Base-by-base conservation (phyloP, 2,329 filamentous ascomycete species). In the Neofusicoccum ribis region DNA sequence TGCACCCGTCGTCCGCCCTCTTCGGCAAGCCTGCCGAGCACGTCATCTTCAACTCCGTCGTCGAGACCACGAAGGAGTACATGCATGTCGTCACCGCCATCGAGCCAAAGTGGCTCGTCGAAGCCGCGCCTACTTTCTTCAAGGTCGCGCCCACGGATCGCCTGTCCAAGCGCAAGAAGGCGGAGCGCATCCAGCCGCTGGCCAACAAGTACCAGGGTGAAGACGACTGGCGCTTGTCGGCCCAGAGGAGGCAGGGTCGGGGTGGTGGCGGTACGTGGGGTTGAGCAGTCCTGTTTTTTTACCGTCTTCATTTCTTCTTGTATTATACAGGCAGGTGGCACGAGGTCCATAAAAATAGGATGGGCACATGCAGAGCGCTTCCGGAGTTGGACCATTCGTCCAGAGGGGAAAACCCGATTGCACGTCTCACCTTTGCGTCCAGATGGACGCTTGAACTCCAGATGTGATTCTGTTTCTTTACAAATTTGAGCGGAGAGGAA, bases 51-150 rank as follows among this genome's bases (percentile, higher is more conserved):
- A 90, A 97, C 74, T 89, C 88, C 62, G 83, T 99, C 20, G 92
- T 98, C 7, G 85, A 98, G 71, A 99, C 95, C 27, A 96, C 91
- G 27, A 94, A 96, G 81, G 95, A 99, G 80, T 99, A 98, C 79
- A 98, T 99, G 95, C 93, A 97, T 73, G 91, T 88, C 75, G 95
- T 93, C 14, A 97, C 92, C 3, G 86, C 87, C 3, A 98, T 99
- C 72, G 95, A 99, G 79, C 94, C 95, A 8, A 97, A 96, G 77
- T 89, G 87, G 88, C 85, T 99, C 23, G 93, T 98, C 0, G 93
- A 97, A 72, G 94, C 93, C 12, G 95, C 96, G n/a, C 95, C 96
- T 9, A 97, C 93, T 0, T 99, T 98, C 82, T 99, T 98, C 88
- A 97, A 96, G 85, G 92, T 98, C 4, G 94, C 95, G 17, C 89